Base-by-base conservation (phyloP, 2,329 filamentous ascomycete species). In the Hymenoscyphus fraxineus region DNA sequence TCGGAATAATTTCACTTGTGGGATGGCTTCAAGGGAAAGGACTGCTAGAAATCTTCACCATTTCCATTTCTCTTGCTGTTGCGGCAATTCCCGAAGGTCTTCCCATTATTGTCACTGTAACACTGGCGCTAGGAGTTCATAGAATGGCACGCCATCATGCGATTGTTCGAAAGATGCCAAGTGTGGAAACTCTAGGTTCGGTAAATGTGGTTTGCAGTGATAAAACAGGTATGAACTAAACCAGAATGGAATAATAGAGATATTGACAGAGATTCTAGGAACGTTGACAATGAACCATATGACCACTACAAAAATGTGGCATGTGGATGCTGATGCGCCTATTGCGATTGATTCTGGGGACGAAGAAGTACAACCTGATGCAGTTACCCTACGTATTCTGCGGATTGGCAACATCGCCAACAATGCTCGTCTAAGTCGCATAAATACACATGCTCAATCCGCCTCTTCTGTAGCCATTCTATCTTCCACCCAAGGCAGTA, bases 151-250 rank as follows among this genome's bases (percentile, higher is more conserved):
- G 88, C 74, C 88, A 94, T 72, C 92, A 96, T 75, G 95, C 95
- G 9, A 99, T 99, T 76, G 94, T 99, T 66, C 90, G 95, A 70
- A 89, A 91, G 74, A 89, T 99, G 78, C 96, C 96, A 27, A 98
- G 95, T 77, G 96, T 99, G 9, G 95, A 99, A 77, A 99, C 95
- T 0, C 80, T 99, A 5, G 96, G 96, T 9, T 97, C 93, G n/a
- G 95, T 99, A 65, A 99, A 98, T 73, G 93, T 99, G n/a, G 92
- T 99, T 6, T 99, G 96, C 80, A 97, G 93, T 70, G 95, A 99
- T 81, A 99, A 99, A 80, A 99, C 95, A 55, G 92, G 87, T 87
- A 78, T 71, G 76, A 66, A 15, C 56, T 12, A 54, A 16, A 55
- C 16, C 55, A 39, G 58, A 41, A 35, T 58, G 51, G 6, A 6